Evolutionary conservation across 2,329 filamentous ascomycete species (phyloP).

Genomic region (Bisporella sp.): DNA sequence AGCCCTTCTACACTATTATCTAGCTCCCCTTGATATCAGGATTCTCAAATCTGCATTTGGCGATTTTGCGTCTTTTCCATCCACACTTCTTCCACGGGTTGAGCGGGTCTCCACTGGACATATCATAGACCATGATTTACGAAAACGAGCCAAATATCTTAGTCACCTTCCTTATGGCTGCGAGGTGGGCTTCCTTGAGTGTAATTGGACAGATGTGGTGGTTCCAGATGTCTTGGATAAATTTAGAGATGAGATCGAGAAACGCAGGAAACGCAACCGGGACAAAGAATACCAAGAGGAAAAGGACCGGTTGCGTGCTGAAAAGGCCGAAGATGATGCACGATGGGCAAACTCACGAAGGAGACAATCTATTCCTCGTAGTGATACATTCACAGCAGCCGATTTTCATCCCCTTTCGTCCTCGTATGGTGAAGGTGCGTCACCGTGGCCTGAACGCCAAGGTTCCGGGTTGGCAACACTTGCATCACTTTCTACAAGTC

Average conservation of each 20-base stretch:
- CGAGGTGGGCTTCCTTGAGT: slow-evolving; percentile 67
- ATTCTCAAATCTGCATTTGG: slow-evolving; percentile 67
- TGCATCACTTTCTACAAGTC: slow-evolving; percentile 75
- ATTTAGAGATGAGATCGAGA: slow-evolving; percentile 57
- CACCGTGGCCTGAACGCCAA: slow-evolving; percentile 43
- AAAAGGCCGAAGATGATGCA: slow-evolving; percentile 61
- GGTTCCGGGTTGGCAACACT: slow-evolving; percentile 59
- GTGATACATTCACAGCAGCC: slow-evolving; percentile 40
- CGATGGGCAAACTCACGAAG: slow-evolving; percentile 52
- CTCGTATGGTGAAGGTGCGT: slow-evolving; percentile 29
- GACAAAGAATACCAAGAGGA: slow-evolving; percentile 66
- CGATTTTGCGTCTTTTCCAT: slow-evolving; percentile 58
- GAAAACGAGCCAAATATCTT: slow-evolving; percentile 64
- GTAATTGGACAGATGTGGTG: slow-evolving; percentile 69
- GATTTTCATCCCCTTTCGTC: slow-evolving; percentile 60
- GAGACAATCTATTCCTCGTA: slow-evolving; percentile 43
- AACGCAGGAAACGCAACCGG: slow-evolving; percentile 53
- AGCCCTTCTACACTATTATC: slow-evolving; percentile 63
- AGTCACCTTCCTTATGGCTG: slow-evolving; percentile 65
- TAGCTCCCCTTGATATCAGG: slow-evolving; percentile 66
- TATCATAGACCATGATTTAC: slow-evolving; percentile 63
- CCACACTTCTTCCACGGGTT: slow-evolving; percentile 62
- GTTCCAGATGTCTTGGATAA: slow-evolving; percentile 50
- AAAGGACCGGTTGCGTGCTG: slow-evolving; percentile 60
- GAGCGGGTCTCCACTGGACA: slow-evolving; percentile 67